phyloP scores from a whole-genome alignment of 139 green algal genomes.

The Pleodorina starrii region DNA sequence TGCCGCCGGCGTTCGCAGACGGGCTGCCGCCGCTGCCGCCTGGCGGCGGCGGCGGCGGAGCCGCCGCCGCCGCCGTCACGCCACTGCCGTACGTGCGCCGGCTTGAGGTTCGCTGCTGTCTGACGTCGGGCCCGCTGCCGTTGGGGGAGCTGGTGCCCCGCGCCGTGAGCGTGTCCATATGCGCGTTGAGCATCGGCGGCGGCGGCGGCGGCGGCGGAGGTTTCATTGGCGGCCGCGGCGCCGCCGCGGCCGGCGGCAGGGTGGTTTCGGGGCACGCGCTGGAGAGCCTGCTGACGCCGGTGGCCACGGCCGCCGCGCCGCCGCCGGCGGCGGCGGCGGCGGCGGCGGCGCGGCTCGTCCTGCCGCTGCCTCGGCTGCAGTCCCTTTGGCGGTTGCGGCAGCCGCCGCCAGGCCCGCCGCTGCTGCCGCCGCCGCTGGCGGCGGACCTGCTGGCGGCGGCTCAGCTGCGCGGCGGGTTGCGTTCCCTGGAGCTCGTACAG shows the following conservation, averaged over 20 bases:
- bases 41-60: background rate
- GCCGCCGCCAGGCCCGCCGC: background rate
- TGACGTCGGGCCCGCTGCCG: background rate
- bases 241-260: background rate
- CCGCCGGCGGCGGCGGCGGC: background rate
- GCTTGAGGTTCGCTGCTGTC: background rate
- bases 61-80: background rate
- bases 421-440: background rate
- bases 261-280: background rate
- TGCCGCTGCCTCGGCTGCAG: background rate
- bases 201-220: background rate
- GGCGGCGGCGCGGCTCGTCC: background rate
- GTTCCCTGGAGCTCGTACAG: slow-evolving; percentile 12
- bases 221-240: background rate
- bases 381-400: background rate
- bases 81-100: background rate
- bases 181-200: background rate
- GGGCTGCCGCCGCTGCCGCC: background rate
- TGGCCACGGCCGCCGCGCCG: background rate
- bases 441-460: background rate
- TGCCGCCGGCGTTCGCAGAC: background rate
- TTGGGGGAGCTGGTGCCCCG: background rate
- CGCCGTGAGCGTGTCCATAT: background rate
- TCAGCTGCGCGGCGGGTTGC: background rate
- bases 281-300: background rate